Evolutionary conservation across 495 filamentous ascomycete species (phyloP).

Genomic region (Xylaria castorea): DNA sequence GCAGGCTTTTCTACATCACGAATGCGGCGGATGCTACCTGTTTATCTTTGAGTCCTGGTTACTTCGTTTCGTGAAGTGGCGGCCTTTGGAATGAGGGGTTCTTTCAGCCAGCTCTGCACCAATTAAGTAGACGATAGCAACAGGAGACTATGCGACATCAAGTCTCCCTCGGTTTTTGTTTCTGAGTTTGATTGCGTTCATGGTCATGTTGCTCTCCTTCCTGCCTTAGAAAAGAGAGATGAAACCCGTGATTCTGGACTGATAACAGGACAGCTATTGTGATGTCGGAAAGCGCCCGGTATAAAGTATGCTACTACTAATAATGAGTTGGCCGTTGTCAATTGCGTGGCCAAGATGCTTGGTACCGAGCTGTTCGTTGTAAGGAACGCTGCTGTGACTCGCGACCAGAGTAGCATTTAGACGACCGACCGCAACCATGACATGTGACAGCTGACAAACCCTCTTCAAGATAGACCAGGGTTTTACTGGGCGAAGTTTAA

Average conservation of each 20-base stretch:
- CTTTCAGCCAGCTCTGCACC: neutral
- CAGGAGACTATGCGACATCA: neutral
- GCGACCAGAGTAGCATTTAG: neutral
- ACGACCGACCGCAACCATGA: neutral
- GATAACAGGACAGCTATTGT: neutral
- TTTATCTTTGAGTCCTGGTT: neutral
- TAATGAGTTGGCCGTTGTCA: neutral
- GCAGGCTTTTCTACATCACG: neutral
- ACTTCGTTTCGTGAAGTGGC: neutral
- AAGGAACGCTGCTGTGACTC: neutral
- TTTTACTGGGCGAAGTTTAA: neutral
- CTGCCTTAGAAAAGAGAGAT: neutral
- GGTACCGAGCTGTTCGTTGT: neutral
- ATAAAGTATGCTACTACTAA: neutral
- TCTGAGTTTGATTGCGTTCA: neutral
- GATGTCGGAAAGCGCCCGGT: neutral
- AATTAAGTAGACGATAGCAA: neutral
- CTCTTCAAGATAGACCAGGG: neutral
- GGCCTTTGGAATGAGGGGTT: neutral
- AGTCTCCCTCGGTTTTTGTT: neutral
- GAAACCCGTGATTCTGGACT: neutral
- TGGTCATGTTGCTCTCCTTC: conserved; percentile 14
- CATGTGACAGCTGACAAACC: neutral
- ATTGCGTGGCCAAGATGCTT: neutral
- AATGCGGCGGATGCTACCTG: neutral